Evolutionary conservation across 805 yeast genomes (phyloP).

Genomic region (Saccharomycodes ludwigii): DNA sequence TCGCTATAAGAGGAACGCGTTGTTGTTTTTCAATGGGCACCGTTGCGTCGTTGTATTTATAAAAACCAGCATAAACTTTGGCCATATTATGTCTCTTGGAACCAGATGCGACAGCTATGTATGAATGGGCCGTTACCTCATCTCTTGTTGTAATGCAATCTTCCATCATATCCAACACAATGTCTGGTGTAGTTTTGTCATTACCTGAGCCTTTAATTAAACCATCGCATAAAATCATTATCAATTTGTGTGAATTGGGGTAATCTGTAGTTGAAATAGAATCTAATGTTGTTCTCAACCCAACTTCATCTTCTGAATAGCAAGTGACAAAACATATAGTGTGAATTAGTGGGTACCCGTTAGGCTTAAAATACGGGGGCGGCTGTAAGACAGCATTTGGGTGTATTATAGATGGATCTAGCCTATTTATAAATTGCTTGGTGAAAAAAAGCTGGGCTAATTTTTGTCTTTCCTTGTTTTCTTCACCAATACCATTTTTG

Average conservation of each 20-base stretch:
- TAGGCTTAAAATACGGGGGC: constrained; percentile 80
- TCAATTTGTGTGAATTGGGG: constrained; percentile 86
- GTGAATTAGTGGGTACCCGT: constrained; percentile 66
- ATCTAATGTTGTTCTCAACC: constrained; percentile 78
- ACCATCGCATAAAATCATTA: constrained; percentile 87
- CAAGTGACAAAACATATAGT: constrained; percentile 76
- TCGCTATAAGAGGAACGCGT: constrained; percentile 62
- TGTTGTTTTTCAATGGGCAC: constrained; percentile 75
- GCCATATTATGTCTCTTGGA: constrained; percentile 96
- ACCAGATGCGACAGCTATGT: constrained; percentile 94
- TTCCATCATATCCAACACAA: constrained; percentile 76
- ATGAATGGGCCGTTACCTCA: constrained; percentile 70
- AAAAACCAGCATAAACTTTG: constrained; percentile 88
- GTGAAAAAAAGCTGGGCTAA: no score
- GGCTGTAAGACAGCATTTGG: constrained; percentile 87
- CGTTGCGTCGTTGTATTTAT: constrained; percentile 67
- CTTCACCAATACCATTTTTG: background rate
- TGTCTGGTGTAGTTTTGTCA: constrained; percentile 78
- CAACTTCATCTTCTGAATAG: constrained; percentile 84
- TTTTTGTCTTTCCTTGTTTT: no score
- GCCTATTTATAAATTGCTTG: constrained; percentile 25
- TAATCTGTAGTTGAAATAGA: constrained; percentile 91
- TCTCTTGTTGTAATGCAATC: constrained; percentile 61
- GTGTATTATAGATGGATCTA: constrained; percentile 49
- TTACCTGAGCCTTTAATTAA: constrained; percentile 91